phyloP scores from a whole-genome alignment of 257 asterid species.

The Nicotiana noctiflora region DNA sequence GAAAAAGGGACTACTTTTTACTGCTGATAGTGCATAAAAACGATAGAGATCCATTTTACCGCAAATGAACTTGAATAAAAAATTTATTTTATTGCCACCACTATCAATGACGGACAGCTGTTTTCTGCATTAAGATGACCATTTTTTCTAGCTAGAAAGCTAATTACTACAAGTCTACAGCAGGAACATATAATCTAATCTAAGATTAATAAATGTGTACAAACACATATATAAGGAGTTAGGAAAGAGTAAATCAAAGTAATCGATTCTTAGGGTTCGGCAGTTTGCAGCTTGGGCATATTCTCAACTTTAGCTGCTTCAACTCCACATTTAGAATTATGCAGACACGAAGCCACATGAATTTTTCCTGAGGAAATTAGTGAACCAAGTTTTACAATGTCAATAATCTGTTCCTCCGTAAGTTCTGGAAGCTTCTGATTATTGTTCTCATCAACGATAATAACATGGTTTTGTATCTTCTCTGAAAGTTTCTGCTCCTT shows the following conservation, averaged over 20 bases:
- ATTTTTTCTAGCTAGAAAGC: background rate
- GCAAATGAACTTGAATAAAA: background rate
- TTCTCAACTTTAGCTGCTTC: background rate
- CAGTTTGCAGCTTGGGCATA: background rate
- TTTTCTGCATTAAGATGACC: background rate
- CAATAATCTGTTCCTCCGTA: background rate
- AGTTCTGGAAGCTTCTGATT: conserved; percentile 11
- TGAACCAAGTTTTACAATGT: conserved; percentile 4
- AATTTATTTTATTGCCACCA: background rate
- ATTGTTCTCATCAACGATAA: background rate
- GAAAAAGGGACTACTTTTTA: background rate
- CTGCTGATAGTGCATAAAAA: background rate
- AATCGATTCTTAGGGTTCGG: background rate
- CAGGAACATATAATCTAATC: background rate
- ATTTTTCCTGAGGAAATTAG: background rate
- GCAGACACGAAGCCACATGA: background rate
- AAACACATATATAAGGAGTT: background rate
- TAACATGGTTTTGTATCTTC: background rate
- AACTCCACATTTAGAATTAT: background rate
- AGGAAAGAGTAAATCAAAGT: background rate
- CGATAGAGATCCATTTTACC: background rate
- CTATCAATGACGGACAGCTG: background rate
- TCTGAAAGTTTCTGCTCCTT: conserved; percentile 22
- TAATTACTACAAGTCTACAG: too few species aligned
- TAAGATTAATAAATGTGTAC: background rate